A percentile compares a stretch with the other conserved stretches of the same genome.
These are phyloP conservation scores for Neodidymelliopsis sp. DNA, from an alignment of 2,329 filamentous ascomycete species.

Conservation along the genomic window DNA sequence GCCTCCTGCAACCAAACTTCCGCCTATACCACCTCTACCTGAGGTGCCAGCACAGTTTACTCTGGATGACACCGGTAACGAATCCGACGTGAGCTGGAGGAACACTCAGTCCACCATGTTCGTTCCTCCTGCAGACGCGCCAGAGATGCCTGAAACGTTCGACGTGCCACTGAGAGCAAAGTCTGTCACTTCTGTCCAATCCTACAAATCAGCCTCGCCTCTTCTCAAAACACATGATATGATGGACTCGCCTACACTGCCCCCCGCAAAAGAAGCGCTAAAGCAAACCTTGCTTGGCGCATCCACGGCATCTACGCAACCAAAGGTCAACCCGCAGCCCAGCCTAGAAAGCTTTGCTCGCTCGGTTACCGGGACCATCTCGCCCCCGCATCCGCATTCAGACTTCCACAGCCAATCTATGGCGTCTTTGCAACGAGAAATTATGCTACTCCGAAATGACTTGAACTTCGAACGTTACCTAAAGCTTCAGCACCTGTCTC, in stretches of 20 bases:
- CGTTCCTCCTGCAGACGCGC: conserved; percentile 30
- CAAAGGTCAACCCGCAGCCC: conserved; percentile 24
- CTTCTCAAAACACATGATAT: conserved; percentile 52
- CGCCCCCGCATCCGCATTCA: conserved; percentile 34
- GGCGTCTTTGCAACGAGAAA: conserved; percentile 70
- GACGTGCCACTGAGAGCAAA: conserved; percentile 32
- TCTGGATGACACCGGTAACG: conserved; percentile 45
- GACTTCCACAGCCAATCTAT: conserved; percentile 48
- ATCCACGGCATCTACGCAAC: conserved; percentile 28
- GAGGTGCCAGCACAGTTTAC: conserved; percentile 42
- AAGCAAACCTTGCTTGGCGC: conserved; percentile 33
- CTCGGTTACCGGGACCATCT: conserved; percentile 29
- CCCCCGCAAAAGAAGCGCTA: conserved; percentile 52
- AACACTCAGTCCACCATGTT: conserved; percentile 63
- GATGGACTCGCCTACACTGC: conserved; percentile 70
- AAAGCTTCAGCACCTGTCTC: conserved; percentile 81
- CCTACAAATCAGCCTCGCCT: conserved; percentile 57
- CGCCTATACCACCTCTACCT: conserved; percentile 55
- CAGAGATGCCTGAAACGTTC: conserved; percentile 29
- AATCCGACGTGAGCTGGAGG: conserved; percentile 57
- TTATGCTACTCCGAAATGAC: conserved; percentile 80
- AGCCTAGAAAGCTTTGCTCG: conserved; percentile 47
- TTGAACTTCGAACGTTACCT: conserved; percentile 84
- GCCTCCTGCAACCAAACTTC: conserved; percentile 56
- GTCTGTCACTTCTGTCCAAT: conserved; percentile 40